phyloP scores from a whole-genome alignment of 2,329 filamentous ascomycete species.

The Ophiocordyceps sinensis region DNA sequence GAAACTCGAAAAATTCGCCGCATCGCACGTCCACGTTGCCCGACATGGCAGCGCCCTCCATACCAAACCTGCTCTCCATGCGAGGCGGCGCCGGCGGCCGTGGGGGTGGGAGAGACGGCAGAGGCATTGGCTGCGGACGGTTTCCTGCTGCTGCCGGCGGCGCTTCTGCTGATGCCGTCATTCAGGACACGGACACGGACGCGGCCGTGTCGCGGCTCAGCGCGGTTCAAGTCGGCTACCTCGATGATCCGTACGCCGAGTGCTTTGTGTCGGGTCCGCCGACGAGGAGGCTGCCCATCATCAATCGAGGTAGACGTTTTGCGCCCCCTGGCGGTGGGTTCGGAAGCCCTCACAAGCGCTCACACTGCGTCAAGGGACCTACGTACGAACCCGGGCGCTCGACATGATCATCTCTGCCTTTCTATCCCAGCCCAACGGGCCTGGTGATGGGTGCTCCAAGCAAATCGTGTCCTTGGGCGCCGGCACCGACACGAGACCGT shows the following conservation, averaged over 20 bases:
- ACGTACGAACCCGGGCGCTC: conserved; percentile 72
- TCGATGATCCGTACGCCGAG: conserved; percentile 65
- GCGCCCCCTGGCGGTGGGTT: not conserved
- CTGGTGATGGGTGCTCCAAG: conserved; percentile 21
- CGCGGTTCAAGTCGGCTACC: conserved; percentile 72
- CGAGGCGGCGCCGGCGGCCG: conserved; percentile 19
- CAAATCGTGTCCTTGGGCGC: conserved; percentile 90
- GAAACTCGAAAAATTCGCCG: too few relatives aligned
- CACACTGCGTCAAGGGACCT: conserved; percentile 51
- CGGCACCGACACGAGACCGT: conserved; percentile 81
- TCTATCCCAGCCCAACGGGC: conserved; percentile 27
- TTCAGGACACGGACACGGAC: conserved; percentile 86
- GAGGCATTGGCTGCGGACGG: conserved; percentile 21
- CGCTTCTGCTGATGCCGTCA: conserved; percentile 51
- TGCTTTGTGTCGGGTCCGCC: conserved; percentile 48
- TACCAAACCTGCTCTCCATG: conserved; percentile 62
- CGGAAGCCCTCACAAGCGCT: not conserved
- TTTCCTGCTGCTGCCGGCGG: conserved; percentile 16
- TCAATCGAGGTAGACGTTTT: conserved; percentile 65
- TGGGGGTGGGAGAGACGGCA: conserved; percentile 23
- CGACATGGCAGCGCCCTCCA: conserved; percentile 55
- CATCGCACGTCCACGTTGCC: not conserved
- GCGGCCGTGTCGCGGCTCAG: conserved; percentile 80
- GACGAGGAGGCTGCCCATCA: conserved; percentile 67
- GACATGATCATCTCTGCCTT: conserved; percentile 66